A percentile compares a stretch with the other conserved stretches of the same genome.
These are phyloP conservation scores for Penicillium silybi DNA, from an alignment of 495 filamentous ascomycete genomes.

Conservation along the genomic window DNA sequence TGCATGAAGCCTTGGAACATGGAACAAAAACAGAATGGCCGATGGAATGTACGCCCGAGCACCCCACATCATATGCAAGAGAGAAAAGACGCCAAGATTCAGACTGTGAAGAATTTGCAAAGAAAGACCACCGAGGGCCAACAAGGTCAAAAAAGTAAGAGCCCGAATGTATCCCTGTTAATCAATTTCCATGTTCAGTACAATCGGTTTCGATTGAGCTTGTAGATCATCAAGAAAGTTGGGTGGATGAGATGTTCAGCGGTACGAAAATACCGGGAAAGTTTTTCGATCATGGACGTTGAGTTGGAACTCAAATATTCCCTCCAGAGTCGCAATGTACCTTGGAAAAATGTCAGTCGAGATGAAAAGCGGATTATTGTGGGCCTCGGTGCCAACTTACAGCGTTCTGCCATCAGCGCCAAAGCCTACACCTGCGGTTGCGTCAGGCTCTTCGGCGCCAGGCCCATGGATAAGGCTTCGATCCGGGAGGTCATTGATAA, in stretches of 20 bases:
- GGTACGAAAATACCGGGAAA: constrained; percentile 56
- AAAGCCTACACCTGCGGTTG: constrained; percentile 67
- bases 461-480: constrained; percentile 28
- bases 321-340: constrained; percentile 68
- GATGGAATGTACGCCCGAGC: constrained; percentile 12
- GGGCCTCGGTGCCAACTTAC: constrained; percentile 50
- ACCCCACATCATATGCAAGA: constrained; percentile 16
- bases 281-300: constrained; percentile 62
- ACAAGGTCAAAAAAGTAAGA: background rate
- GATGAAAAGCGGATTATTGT: background rate
- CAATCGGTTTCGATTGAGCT: background rate
- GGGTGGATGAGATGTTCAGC: constrained; percentile 33
- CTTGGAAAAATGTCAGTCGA: constrained; percentile 42
- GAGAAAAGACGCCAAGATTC: constrained; percentile 1
- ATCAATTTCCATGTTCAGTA: background rate
- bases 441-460: constrained; percentile 37
- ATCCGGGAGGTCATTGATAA: constrained; percentile 41
- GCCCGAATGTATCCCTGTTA: background rate
- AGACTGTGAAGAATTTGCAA: background rate
- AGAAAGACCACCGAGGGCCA: background rate
- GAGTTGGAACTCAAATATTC: constrained; percentile 69
- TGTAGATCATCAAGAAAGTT: background rate
- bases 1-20: constrained; percentile 4
- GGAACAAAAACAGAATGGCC: constrained; percentile 3
- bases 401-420: constrained; percentile 63